phyloP scores from a whole-genome alignment of 1,139 yeast genomes.

The Zygosaccharomyces sapae region DNA sequence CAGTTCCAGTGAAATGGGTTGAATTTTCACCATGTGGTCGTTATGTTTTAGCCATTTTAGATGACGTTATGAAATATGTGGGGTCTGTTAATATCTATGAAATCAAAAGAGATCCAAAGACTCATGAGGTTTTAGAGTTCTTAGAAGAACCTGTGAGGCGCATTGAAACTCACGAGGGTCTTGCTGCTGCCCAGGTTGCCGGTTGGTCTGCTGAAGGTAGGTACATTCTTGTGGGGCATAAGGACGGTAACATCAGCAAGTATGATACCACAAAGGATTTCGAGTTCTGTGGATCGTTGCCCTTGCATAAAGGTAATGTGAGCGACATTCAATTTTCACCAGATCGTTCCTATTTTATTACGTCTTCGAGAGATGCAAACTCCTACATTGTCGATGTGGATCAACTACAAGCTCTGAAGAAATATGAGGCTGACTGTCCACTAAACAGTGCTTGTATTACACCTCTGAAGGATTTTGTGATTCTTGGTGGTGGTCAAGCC shows the following conservation, averaged over 20 bases:
- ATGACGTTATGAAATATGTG: constrained; percentile 86
- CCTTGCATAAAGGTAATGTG: constrained; percentile 71
- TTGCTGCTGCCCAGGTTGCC: constrained; percentile 69
- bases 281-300: constrained; percentile 53
- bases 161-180: constrained; percentile 58
- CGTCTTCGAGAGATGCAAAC: constrained; percentile 88
- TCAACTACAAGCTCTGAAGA: constrained; percentile 65
- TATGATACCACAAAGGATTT: constrained; percentile 69
- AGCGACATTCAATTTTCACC: constrained; percentile 89
- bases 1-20: constrained; percentile 87
- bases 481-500: constrained; percentile 99
- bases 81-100: constrained; percentile 74
- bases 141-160: constrained; percentile 54
- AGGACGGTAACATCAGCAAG: constrained; percentile 78
- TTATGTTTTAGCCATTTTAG: constrained; percentile 72
- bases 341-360: constrained; percentile 84
- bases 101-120: constrained; percentile 46
- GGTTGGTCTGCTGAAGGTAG: constrained; percentile 79
- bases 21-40: constrained; percentile 75
- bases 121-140: constrained; percentile 34
- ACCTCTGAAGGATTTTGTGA: constrained; percentile 84
- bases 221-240: constrained; percentile 81
- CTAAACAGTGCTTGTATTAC: constrained; percentile 95
- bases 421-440: constrained; percentile 85
- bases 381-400: constrained; percentile 81